These are phyloP conservation scores for Ostreobium quekettii DNA, from an alignment of 139 green algal species.

Conservation along the genomic window DNA sequence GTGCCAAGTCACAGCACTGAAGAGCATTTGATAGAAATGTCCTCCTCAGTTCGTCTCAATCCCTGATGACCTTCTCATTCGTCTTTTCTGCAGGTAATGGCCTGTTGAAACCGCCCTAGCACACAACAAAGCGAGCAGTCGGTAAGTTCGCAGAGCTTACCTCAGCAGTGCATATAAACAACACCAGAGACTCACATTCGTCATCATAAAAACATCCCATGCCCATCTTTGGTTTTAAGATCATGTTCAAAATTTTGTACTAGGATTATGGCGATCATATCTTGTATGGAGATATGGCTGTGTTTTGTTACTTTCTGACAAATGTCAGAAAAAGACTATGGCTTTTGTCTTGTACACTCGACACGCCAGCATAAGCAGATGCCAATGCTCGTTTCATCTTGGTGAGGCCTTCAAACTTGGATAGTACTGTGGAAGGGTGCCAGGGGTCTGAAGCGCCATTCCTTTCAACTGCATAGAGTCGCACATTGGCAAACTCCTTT, in stretches of 20 bases:
- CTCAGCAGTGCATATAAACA: background rate
- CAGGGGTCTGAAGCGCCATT: too few species aligned
- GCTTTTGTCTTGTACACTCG: background rate
- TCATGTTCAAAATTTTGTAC: background rate
- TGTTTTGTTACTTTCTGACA: background rate
- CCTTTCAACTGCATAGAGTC: too few species aligned
- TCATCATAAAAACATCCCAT: too few species aligned
- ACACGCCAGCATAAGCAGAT: too few species aligned
- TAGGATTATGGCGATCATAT: background rate
- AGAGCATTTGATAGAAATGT: background rate
- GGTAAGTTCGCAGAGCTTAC: background rate
- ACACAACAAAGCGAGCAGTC: background rate
- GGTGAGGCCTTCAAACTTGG: too few species aligned
- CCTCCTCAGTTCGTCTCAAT: constrained; percentile 26
- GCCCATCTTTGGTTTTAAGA: too few species aligned
- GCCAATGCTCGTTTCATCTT: too few species aligned
- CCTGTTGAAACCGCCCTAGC: constrained; percentile 81
- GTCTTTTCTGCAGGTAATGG: constrained; percentile 68
- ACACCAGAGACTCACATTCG: too few species aligned
- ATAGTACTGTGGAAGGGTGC: too few species aligned
- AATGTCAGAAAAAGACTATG: background rate
- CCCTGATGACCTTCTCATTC: constrained; percentile 49
- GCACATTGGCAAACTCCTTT: too few species aligned
- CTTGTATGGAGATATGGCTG: background rate
- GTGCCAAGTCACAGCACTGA: too few species aligned